Evolutionary conservation across 2,329 filamentous ascomycete genomes (phyloP), one percentile per base, ranked within the genome.

Genomic region (Albifimbria verrucaria): DNA sequence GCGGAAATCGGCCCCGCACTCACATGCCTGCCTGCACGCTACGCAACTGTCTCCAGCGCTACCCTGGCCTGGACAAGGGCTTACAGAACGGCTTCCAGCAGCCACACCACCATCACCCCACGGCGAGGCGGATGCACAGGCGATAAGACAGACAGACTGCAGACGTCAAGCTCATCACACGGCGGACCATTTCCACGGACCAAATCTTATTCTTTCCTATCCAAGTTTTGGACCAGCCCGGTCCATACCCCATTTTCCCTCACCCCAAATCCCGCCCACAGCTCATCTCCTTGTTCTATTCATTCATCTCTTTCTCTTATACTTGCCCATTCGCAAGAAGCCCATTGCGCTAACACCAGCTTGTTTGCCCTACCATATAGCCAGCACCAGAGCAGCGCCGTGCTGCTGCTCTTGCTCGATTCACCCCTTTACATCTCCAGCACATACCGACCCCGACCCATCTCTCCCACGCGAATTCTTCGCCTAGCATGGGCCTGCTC

Each of bases 401-500:
- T 39, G 32, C 55, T 58, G 57, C 58, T 62, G 58, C 62, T 64
- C 60, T 59, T 57, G 53, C 54, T 39, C 54, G 62, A 62, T 52
- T 54, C 55, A 57, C 61, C 61, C 61, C 61, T n/a, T n/a, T 52
- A 61, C 55, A 57, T 58, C 56, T 55, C 54, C 52, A 51, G 53
- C 50, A 57, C 59, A 61, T 57, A 61, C 60, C 57, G 55, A 58
- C 11, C 54, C 55, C 60, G 59, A 57, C 59, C 60, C 59, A 55
- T 56, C 57, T 50, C 61, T 54, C 55, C 57, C 56, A 55, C 59
- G 63, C 57, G 57, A 57, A 62, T 68, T 68, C 67, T 69, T 83
- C 77, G 83, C 83, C 83, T 86, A 85, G 81, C 82, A 87, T 87
- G 83, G 82, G 82, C 79, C 72, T 80, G 75, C 75, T 74, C 68